Conservation (phyloP, 441 rosid genomes). For the Corymbia citriodora region DNA sequence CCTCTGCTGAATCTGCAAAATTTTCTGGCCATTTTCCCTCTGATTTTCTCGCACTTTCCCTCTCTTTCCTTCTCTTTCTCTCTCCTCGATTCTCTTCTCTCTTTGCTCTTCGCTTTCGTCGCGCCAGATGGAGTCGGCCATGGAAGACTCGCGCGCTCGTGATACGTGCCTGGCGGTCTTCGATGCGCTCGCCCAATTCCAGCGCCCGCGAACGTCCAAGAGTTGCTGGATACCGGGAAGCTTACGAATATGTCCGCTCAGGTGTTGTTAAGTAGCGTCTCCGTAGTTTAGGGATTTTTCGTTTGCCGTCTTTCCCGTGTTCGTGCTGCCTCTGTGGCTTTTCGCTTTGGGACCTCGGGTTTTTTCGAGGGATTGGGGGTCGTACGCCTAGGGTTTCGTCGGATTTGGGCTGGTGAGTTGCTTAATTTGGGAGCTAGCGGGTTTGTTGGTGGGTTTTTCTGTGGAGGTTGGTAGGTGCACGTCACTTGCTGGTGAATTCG, state of each 20-base stretch:
- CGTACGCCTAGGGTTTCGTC: conserved; percentile 11
- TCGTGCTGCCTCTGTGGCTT: background rate
- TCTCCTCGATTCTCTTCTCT: background rate
- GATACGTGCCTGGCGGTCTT: conserved; percentile 34
- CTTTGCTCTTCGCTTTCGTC: background rate
- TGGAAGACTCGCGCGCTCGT: conserved; percentile 50
- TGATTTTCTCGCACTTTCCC: conserved; percentile 7
- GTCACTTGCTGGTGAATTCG: background rate
- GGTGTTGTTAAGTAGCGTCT: conserved; percentile 18
- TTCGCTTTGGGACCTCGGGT: background rate
- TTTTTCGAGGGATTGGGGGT: conserved; percentile 18
- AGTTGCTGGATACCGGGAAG: conserved; percentile 34
- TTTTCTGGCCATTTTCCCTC: background rate
- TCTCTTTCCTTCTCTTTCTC: background rate
- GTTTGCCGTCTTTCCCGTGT: background rate
- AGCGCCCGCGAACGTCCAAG: conserved; percentile 43
- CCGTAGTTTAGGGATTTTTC: background rate
- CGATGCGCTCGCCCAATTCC: conserved; percentile 38
- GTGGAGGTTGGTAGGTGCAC: background rate
- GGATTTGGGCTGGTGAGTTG: background rate
- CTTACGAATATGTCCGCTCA: conserved; percentile 52
- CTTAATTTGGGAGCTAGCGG: background rate
- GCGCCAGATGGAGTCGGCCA: conserved; percentile 51
- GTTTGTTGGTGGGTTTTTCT: background rate
- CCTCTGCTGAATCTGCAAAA: background rate